Base-by-base conservation (phyloP, 495 filamentous ascomycete species). In the Glarea lozoyensis region DNA sequence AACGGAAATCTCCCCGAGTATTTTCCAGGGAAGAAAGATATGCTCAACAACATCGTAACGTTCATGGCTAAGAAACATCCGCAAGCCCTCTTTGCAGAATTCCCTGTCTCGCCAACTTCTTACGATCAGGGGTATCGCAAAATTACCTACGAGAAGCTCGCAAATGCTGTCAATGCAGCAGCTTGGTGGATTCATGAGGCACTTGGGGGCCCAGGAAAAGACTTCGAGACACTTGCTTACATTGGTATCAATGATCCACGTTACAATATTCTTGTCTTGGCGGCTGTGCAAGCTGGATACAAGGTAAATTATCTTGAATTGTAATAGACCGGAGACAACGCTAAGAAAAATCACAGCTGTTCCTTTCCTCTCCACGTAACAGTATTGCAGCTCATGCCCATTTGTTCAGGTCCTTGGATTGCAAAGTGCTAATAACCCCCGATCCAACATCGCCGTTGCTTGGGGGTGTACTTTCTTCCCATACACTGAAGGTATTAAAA, bases 211-310 rank as follows among this genome's bases (percentile, higher is more conserved):
- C 13, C 7, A 7, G 7, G 18, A 4, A 10, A 27, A 15, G 15
- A 40, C 29, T 40, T 40, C 13, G 10, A 40, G 16, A 25, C 37
- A 13, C n/a, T 70, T 29, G 65, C 66, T 3, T 72, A 68, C 40
- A 54, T 70, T 44, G 68, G 66, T 5, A 60, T 63, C 31, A 69
- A 60, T 48, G 61, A 72, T 41, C 46, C 63, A 0, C 63, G 70
- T 15, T 75, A 73, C 35, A 40, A 59, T 7, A 48, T 73, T 13
- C 41, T 75, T 9, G 43, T 54, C 9, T 42, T 69, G 0, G 64
- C 55, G 10, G 60, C 35, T 37, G 35, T 37, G 3, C 19, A 37
- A 37, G 35, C 18, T 19, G 35, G 35, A 9, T 68, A 66, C 37
- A 52, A 68, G 52, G 68, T 67, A 27, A 34, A 38, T 10, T 50